phyloP scores from a whole-genome alignment of 2,329 filamentous ascomycete species.

The Malbranchea cinnamomea region DNA sequence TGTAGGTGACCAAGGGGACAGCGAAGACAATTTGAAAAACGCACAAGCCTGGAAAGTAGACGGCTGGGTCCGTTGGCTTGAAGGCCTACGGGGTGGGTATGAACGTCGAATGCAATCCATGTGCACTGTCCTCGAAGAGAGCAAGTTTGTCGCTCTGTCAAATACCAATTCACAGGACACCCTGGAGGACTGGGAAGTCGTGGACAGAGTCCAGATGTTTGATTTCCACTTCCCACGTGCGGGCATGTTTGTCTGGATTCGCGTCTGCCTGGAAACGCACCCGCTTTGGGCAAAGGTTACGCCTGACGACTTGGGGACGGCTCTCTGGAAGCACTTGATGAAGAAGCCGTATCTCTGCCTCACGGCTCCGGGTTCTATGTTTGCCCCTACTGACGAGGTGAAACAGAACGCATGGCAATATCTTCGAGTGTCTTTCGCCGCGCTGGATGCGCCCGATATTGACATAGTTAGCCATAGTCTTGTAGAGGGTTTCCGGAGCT shows the following conservation, averaged over 20 bases:
- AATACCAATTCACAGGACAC: constrained; percentile 22
- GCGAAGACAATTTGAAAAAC: constrained; percentile 31
- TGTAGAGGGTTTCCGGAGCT: constrained; percentile 52
- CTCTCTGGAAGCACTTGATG: constrained; percentile 58
- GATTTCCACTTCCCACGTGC: constrained; percentile 67
- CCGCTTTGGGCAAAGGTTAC: constrained; percentile 47
- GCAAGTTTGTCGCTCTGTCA: constrained; percentile 42
- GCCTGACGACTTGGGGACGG: constrained; percentile 42
- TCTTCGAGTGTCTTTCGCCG: constrained; percentile 71
- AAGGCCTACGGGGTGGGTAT: constrained; percentile 68
- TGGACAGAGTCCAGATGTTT: constrained; percentile 59
- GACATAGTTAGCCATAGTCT: constrained; percentile 48
- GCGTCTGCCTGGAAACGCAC: constrained; percentile 55
- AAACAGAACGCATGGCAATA: constrained; percentile 50
- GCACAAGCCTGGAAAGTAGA: constrained; percentile 59
- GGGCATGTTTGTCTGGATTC: constrained; percentile 87
- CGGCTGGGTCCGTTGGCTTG: constrained; percentile 86
- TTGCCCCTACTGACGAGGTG: constrained; percentile 51
- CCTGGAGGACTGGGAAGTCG: constrained; percentile 53
- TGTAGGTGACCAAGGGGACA: constrained; percentile 49
- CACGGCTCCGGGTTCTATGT: constrained; percentile 56
- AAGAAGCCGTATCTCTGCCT: constrained; percentile 55
- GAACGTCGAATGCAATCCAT: constrained; percentile 72
- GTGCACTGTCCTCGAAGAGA: constrained; percentile 56
- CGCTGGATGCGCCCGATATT: constrained; percentile 58